Evolutionary conservation across 345 rosid species (phyloP).

Genomic region (Conringia planisiliqua): DNA sequence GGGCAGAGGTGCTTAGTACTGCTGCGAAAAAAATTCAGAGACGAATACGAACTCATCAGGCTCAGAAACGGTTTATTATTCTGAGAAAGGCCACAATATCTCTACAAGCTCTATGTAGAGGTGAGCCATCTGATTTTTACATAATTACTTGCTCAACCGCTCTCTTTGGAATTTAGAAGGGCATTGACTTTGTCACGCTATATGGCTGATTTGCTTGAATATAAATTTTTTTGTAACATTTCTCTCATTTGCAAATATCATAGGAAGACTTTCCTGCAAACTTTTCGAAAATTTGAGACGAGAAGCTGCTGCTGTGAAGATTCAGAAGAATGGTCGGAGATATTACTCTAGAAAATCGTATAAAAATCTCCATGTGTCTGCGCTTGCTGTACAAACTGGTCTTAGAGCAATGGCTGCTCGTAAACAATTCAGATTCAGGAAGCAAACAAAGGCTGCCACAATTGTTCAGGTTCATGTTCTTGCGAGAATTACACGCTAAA

Average conservation of each 20-base stretch:
- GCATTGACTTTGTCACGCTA: not conserved
- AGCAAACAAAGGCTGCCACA: conserved; percentile 63
- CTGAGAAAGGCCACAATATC: conserved; percentile 55
- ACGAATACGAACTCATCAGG: conserved; percentile 60
- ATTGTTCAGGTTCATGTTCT: conserved; percentile 49
- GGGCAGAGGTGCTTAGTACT: conserved; percentile 68
- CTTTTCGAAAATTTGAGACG: conserved; percentile 41
- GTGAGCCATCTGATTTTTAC: conserved; percentile 33
- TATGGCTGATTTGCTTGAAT: not conserved
- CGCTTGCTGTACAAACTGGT: conserved; percentile 60
- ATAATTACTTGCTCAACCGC: not conserved
- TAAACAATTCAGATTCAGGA: conserved; percentile 61
- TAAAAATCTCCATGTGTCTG: conserved; percentile 49
- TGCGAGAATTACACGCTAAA: not conserved
- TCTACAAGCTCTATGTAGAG: conserved; percentile 68
- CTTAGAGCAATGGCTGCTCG: conserved; percentile 67
- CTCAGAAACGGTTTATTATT: conserved; percentile 69
- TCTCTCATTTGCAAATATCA: not conserved
- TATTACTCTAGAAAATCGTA: conserved; percentile 49
- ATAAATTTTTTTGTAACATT: not conserved
- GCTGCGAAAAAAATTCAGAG: conserved; percentile 90
- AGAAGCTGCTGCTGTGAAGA: conserved; percentile 67
- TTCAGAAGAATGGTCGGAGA: conserved; percentile 62
- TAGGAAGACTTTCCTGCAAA: conserved; percentile 71
- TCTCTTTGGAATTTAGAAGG: not conserved